These are phyloP conservation scores for Saccharomyces pastorianus DNA, from an alignment of 1,139 yeast species.

Conservation along the genomic window DNA sequence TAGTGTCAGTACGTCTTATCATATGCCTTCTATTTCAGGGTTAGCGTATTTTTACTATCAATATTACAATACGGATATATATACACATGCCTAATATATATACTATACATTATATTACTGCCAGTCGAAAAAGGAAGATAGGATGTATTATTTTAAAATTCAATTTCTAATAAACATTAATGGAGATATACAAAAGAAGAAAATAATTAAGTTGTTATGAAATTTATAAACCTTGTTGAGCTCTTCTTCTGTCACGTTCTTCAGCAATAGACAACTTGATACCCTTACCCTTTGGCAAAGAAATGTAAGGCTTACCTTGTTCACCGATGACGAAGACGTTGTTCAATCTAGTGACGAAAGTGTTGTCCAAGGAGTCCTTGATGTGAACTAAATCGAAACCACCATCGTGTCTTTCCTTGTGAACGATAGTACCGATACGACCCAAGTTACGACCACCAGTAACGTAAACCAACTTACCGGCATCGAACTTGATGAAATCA, in stretches of 20 bases:
- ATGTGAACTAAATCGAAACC: conserved; percentile 99
- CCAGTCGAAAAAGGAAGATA: background rate
- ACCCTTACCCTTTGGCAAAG: conserved; percentile 99
- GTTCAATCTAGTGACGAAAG: conserved; percentile 94
- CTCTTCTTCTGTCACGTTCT: conserved; percentile 99
- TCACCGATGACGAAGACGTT: conserved; percentile 98
- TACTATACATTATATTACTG: too few relatives aligned
- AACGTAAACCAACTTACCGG: conserved; percentile 93
- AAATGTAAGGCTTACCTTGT: conserved; percentile 93
- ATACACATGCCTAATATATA: background rate
- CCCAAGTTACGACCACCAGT: conserved; percentile 99
- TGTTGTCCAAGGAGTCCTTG: conserved; percentile 94
- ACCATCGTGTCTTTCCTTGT: conserved; percentile 99
- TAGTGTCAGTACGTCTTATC: background rate
- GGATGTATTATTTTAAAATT: background rate
- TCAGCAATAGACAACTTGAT: conserved; percentile 94
- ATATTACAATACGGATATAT: background rate
- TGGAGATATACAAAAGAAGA: conserved; percentile 1
- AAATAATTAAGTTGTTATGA: background rate
- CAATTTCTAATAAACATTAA: conserved; percentile 1
- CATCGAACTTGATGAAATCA: conserved; percentile 87
- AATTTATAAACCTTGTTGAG: conserved; percentile 42
- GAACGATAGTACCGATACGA: conserved; percentile 95
- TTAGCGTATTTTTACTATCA: background rate
- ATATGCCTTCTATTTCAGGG: background rate